Percentiles rank a stretch among this genome's conserved stretches.
Evolutionary conservation across 2,329 filamentous ascomycete genomes (phyloP).

Genomic region (Drechslerella dactyloides): DNA sequence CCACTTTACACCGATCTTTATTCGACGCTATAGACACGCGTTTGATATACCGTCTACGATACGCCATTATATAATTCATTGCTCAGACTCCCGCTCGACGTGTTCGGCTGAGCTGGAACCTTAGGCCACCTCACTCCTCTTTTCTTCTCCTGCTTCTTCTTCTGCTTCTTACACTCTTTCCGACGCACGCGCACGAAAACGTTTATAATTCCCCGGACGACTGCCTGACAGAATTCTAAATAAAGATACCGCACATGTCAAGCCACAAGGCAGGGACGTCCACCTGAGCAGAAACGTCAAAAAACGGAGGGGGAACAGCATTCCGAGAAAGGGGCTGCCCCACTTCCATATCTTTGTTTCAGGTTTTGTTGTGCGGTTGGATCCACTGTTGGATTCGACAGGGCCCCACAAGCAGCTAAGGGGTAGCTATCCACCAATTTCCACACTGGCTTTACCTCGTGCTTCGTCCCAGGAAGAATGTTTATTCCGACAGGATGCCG

Average conservation of each 20-base stretch:
- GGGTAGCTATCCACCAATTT: background rate
- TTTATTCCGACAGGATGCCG: too few species aligned
- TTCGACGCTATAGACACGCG: too few species aligned
- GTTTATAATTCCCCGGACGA: too few species aligned
- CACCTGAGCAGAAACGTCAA: background rate
- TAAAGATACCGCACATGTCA: too few species aligned
- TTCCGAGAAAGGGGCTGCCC: constrained; percentile 4
- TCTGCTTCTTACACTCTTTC: background rate
- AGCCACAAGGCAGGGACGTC: background rate
- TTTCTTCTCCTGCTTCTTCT: background rate
- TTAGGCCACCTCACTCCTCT: too few species aligned
- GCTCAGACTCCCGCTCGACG: too few species aligned
- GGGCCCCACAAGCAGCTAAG: background rate
- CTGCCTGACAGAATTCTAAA: too few species aligned
- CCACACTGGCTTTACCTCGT: too few species aligned
- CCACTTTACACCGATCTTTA: background rate
- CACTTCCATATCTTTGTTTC: constrained; percentile 1
- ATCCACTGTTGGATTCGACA: constrained; percentile 1
- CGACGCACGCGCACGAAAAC: constrained; percentile 5
- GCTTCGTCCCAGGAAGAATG: too few species aligned
- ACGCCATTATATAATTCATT: too few species aligned
- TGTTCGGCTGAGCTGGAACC: too few species aligned
- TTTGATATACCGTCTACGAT: too few species aligned
- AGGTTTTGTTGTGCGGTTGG: background rate
- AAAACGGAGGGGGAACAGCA: background rate